phyloP scores from a whole-genome alignment of 352 stramenopile genomes.

The Globisporangium nunn region DNA sequence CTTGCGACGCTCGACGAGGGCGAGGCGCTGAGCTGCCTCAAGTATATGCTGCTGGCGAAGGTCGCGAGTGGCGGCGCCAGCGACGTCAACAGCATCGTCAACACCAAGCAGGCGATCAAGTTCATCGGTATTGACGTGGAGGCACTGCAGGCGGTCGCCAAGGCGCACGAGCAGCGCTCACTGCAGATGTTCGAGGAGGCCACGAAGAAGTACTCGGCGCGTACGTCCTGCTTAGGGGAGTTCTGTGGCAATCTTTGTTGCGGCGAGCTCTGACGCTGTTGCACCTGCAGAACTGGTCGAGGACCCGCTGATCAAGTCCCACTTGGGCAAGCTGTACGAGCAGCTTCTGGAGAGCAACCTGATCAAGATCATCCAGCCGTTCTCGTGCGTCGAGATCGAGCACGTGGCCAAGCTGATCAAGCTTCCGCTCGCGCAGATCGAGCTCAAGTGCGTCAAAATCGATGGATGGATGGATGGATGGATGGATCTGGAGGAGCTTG shows the following conservation, averaged over 20 bases:
- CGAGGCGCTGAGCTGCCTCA: slow-evolving; percentile 85
- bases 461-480: background rate
- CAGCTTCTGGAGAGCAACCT: slow-evolving; percentile 98
- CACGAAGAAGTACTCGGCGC: slow-evolving; percentile 84
- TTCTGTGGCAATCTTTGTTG: too few relatives aligned
- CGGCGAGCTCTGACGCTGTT: background rate
- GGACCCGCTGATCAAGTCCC: slow-evolving; percentile 88
- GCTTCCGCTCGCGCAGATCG: slow-evolving; percentile 83
- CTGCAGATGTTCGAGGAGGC: slow-evolving; percentile 85
- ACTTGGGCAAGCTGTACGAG: slow-evolving; percentile 96
- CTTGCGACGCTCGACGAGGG: slow-evolving; percentile 90
- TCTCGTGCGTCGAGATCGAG: slow-evolving; percentile 95
- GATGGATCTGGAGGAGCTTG: background rate
- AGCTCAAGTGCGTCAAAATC: slow-evolving; percentile 60
- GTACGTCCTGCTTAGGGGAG: slow-evolving; percentile 19
- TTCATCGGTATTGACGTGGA: slow-evolving; percentile 95
- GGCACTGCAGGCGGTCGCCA: slow-evolving; percentile 93
- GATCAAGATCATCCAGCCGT: slow-evolving; percentile 98
- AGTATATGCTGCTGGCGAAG: slow-evolving; percentile 99
- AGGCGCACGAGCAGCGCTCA: slow-evolving; percentile 92
- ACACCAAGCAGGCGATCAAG: slow-evolving; percentile 95
- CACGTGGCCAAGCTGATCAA: slow-evolving; percentile 98
- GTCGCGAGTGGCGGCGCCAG: slow-evolving; percentile 88
- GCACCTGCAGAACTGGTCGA: slow-evolving; percentile 58
- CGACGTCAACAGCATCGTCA: slow-evolving; percentile 94